Conservation (phyloP, 2,329 filamentous ascomycete genomes). For the Conoideocrella luteorostrata region DNA sequence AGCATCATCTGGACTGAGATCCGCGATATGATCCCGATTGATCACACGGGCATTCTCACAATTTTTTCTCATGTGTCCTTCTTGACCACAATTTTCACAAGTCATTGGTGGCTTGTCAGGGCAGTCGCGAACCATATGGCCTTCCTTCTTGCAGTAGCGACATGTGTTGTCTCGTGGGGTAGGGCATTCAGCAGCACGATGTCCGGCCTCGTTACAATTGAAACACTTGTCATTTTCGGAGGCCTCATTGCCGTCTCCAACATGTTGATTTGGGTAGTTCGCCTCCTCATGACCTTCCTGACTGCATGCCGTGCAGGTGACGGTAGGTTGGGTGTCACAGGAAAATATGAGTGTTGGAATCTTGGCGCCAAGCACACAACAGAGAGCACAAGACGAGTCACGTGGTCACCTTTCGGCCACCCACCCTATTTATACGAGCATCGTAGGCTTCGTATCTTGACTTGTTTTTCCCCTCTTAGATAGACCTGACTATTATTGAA, state of each 20-base stretch:
- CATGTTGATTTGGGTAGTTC: slow-evolving; percentile 9
- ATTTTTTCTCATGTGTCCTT: slow-evolving; percentile 48
- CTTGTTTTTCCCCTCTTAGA: too few species aligned
- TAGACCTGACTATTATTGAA: too few species aligned
- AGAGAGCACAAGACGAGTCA: too few species aligned
- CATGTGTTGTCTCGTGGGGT: slow-evolving; percentile 28
- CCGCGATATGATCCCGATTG: slow-evolving; percentile 43
- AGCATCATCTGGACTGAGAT: slow-evolving; percentile 46
- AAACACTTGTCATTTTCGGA: slow-evolving; percentile 26
- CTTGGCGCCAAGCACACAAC: too few species aligned
- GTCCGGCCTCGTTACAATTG: slow-evolving; percentile 29
- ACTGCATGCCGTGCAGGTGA: slow-evolving; percentile 7
- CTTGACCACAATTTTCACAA: slow-evolving; percentile 57
- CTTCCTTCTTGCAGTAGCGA: slow-evolving; percentile 42
- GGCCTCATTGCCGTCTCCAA: background rate
- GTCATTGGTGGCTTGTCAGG: slow-evolving; percentile 48
- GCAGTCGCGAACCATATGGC: slow-evolving; percentile 55
- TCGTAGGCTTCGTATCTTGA: too few species aligned
- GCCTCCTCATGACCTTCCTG: slow-evolving; percentile 11
- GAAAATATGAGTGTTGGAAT: too few species aligned
- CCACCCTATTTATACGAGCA: too few species aligned
- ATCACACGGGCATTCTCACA: slow-evolving; percentile 57
- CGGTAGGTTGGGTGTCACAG: slow-evolving; percentile 1
- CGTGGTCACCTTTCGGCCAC: too few species aligned
- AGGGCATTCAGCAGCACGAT: slow-evolving; percentile 29